phyloP scores from a whole-genome alignment of 1,284 basidiomycete species.

The Heterobasidion parviporum region DNA sequence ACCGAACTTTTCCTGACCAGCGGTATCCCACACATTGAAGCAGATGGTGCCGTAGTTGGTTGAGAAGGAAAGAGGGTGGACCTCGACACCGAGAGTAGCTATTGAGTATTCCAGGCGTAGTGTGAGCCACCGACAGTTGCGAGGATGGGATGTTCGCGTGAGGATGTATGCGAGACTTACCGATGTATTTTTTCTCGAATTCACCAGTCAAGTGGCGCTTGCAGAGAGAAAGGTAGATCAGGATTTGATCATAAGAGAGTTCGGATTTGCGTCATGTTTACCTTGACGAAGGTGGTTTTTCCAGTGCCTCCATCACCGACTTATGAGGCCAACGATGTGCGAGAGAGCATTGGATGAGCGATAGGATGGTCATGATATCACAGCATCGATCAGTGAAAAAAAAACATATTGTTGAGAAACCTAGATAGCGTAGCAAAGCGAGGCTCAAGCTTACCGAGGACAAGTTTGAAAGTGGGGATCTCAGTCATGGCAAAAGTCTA shows the following conservation, averaged over 20 bases:
- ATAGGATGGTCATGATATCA: slow-evolving; percentile 4
- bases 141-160: neutral
- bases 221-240: slow-evolving; percentile 35
- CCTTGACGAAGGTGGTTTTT: slow-evolving; percentile 98
- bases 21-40: slow-evolving; percentile 99
- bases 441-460: slow-evolving; percentile 66
- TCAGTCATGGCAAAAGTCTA: slow-evolving; percentile 36
- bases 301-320: slow-evolving; percentile 99
- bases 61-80: slow-evolving; percentile 93
- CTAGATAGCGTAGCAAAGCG: slow-evolving; percentile 16
- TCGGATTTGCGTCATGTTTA: slow-evolving; percentile 25
- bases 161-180: slow-evolving; percentile 31
- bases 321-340: slow-evolving; percentile 21
- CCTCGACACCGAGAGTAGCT: slow-evolving; percentile 99
- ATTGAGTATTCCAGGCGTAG: slow-evolving; percentile 11
- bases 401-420: slow-evolving; percentile 11
- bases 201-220: slow-evolving; percentile 98
- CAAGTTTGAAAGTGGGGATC: slow-evolving; percentile 97
- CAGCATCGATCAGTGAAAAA: slow-evolving; percentile 21
- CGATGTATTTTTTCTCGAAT: slow-evolving; percentile 99
- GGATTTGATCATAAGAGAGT: slow-evolving; percentile 36
- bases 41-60: slow-evolving; percentile 99
- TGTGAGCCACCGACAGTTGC: neutral
- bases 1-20: slow-evolving; percentile 99
- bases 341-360: neutral